Evolutionary conservation across 192 early-diverging fungal species (phyloP), one percentile per base, ranked within the genome.

Genomic region (Lunasporangiospora selenospora): DNA sequence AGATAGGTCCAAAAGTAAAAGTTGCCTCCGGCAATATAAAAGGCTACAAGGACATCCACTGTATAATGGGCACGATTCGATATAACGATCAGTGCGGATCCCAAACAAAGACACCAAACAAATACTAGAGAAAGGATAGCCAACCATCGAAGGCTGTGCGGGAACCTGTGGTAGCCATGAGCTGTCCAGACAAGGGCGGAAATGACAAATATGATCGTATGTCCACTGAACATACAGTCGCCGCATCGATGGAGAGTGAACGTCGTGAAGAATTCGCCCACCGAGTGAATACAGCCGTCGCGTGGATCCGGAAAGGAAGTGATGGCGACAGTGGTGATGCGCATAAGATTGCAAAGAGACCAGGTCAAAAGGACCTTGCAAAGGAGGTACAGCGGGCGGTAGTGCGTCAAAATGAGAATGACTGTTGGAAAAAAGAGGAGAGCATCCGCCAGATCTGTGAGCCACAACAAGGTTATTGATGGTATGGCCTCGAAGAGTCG

Each of bases 151-250:
- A 62, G 37, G 0, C 55, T 47, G 6, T 23, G 53, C 8, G 69
- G 55, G 29, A 73, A 73, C 0, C 67, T 52, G 33, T 73, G 67
- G 29, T 73, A 73, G 10, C 81, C 77, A 65, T 85, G 84, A 39
- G 82, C 80, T 21, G 83, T 67, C 85, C 85, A 87, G 45, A 78
- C 75, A 60, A 89, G 61, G 1, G 84, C 83, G 21, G 79, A 85
- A 34, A 87, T 76, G 0, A 86, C 80, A 60, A 87, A 84, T 11
- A 89, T 83, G 34, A 85, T 53, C 9, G 88, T 87, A 61, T 89
- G 88, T 24, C 88, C 88, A 21, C 81, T 84, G 53, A 84, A 89
- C 40, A 87, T 89, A n/a, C 80, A 80, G 43, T 89, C 88, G 32
- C 88, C 88, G 57, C 88, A 89, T 7, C 86, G 70, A 27, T 87